phyloP scores from a whole-genome alignment of 345 rosid species.

The Bruguiera sexangula region DNA sequence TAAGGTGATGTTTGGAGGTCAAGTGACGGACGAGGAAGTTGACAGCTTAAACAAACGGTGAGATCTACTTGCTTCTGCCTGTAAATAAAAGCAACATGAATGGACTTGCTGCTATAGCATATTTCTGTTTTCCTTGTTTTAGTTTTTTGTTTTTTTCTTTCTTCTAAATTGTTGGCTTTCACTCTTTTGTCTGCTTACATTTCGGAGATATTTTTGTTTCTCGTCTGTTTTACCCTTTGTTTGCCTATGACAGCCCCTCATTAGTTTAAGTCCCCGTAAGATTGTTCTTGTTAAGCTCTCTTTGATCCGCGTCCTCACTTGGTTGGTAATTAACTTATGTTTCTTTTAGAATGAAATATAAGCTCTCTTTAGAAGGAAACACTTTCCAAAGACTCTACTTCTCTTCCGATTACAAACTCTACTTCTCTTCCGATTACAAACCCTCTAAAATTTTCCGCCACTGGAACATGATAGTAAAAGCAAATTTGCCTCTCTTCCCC shows the following conservation, averaged over 20 bases:
- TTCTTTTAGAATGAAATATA: too few relatives aligned
- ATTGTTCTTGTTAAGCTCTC: neutral
- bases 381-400: neutral
- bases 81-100: neutral
- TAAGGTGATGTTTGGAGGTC: constrained; percentile 95
- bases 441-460: neutral
- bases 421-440: too few relatives aligned
- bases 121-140: neutral
- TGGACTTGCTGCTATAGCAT: neutral
- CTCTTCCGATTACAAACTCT: neutral
- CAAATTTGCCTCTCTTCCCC: neutral
- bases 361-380: too few relatives aligned
- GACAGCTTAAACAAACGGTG: constrained; percentile 84
- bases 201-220: neutral
- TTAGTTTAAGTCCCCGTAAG: neutral
- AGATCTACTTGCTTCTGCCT: constrained; percentile 32
- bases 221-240: neutral
- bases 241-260: neutral
- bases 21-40: constrained; percentile 87
- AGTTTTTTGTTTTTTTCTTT: constrained; percentile 4
- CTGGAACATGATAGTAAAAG: neutral
- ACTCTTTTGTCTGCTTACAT: constrained; percentile 2
- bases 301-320: neutral
- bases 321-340: neutral
- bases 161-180: too few relatives aligned